phyloP scores from a whole-genome alignment of 192 early-diverging fungal species.

The Backusella westeae region DNA sequence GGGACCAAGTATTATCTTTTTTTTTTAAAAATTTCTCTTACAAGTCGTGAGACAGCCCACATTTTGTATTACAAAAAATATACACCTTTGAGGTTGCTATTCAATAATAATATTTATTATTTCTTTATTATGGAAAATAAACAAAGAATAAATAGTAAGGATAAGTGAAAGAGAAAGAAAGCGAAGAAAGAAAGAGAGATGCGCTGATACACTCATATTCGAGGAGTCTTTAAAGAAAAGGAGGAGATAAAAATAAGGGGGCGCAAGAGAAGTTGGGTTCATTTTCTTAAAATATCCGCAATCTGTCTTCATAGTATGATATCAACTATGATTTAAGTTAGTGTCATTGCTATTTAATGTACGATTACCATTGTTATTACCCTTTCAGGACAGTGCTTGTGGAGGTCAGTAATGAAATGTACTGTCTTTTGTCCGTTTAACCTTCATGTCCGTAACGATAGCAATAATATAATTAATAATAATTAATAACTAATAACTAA shows the following conservation, averaged over 20 bases:
- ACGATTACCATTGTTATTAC: neutral
- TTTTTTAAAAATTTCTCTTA: neutral
- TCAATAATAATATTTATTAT: neutral
- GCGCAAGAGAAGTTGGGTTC: neutral
- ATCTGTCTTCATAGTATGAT: conserved; percentile 6
- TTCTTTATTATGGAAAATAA: neutral
- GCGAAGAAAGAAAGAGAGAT: neutral
- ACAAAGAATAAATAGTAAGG: neutral
- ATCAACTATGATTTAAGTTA: conserved; percentile 3
- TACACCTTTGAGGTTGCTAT: neutral
- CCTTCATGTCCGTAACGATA: conserved; percentile 6
- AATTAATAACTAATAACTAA: neutral
- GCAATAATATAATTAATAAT: neutral
- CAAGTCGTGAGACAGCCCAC: conserved; percentile 7
- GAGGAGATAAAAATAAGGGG: neutral
- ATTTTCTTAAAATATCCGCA: neutral
- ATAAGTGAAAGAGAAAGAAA: neutral
- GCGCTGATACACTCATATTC: neutral
- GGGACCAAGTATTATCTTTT: neutral
- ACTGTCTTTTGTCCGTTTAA: conserved; percentile 5
- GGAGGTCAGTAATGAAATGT: neutral
- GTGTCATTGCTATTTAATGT: neutral
- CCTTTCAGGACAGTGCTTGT: neutral
- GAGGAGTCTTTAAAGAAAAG: neutral
- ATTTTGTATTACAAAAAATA: neutral